A percentile compares a stretch with the other conserved stretches of the same genome.
Conservation (phyloP, 148 eudicot genomes). For the Camellia granthamiana region DNA sequence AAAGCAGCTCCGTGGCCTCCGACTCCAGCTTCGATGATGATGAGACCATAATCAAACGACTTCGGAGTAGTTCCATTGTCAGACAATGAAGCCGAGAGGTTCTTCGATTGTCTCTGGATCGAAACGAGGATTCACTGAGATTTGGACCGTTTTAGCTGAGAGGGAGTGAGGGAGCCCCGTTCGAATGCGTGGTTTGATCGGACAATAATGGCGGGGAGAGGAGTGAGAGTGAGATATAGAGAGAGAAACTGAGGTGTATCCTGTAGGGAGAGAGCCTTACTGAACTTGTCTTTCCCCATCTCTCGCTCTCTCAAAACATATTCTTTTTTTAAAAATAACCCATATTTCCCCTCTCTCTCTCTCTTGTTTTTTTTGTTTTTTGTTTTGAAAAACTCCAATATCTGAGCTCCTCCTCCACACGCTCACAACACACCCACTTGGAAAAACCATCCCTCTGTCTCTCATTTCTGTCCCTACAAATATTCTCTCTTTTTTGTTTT, state of each 20-base stretch:
- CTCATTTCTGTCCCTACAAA: too few relatives aligned
- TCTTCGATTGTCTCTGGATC: neutral
- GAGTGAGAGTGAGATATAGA: neutral
- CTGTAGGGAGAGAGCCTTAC: neutral
- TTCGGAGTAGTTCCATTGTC: constrained; percentile 19
- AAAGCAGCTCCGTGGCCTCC: constrained; percentile 43
- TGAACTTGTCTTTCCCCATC: too few relatives aligned
- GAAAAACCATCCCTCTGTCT: too few relatives aligned
- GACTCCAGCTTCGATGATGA: constrained; percentile 38
- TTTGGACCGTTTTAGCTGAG: constrained; percentile 3
- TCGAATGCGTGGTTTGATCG: neutral
- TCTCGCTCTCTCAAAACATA: too few relatives aligned
- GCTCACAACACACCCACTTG: too few relatives aligned
- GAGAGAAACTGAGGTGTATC: neutral
- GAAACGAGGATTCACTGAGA: neutral
- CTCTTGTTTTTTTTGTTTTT: too few relatives aligned
- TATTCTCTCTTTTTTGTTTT: too few relatives aligned
- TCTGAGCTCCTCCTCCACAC: too few relatives aligned
- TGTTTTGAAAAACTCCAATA: too few relatives aligned
- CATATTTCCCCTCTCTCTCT: too few relatives aligned
- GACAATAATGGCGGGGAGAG: neutral
- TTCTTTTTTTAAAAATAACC: too few relatives aligned
- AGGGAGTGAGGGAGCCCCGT: neutral
- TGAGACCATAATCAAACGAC: constrained; percentile 31
- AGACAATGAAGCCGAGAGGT: constrained; percentile 15